Evolutionary conservation across 805 yeast species (phyloP), one percentile per base, ranked within the genome.

Genomic region (Ogataea corticis): DNA sequence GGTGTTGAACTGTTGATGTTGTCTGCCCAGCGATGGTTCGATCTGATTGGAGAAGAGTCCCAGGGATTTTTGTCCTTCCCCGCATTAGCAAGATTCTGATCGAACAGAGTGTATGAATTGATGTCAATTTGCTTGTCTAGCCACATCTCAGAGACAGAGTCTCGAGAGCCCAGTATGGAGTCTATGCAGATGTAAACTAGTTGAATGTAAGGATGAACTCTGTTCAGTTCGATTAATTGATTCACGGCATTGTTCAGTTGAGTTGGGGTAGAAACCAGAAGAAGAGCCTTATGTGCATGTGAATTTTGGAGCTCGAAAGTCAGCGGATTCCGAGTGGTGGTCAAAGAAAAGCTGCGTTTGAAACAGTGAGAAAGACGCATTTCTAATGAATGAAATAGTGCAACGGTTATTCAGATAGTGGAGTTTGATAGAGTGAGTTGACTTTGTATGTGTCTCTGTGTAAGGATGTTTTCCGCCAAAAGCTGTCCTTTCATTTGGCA

Each of bases 121-220:
- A 63, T 39, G 1, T 14, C n/a, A 2, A 62, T 43, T 9, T 41
- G 23, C 3, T 38, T 32, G n/a, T 52, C 48, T 3, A 57, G 48
- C 65, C 68, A 65, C 3, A 63, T 31, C 44, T 62, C 62, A 4
- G 65, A 53, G 7, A 58, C 37, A 3, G 57, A 63, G 45, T 63
- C 48, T 25, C 63, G 44, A 1, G 51, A 52, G 7, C 50, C 49
- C 14, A 55, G 41, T 4, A 66, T 53, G 1, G 66, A 51, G 37
- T 66, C 70, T 14, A 58, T 57, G 43, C 67, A 61, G 1, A 55
- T 54, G 16, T 50, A 55, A 6, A 59, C 41, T 0, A 59, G 38
- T 25, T 59, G 61, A 2, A 51, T 12, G 4, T 47, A 21, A 9
- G 56, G 56, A 13, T 43, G 19, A 7, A 19, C 6, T 12, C 33